phyloP scores from a whole-genome alignment of 2,329 filamentous ascomycete genomes.

The Lasiodiplodia sp. region DNA sequence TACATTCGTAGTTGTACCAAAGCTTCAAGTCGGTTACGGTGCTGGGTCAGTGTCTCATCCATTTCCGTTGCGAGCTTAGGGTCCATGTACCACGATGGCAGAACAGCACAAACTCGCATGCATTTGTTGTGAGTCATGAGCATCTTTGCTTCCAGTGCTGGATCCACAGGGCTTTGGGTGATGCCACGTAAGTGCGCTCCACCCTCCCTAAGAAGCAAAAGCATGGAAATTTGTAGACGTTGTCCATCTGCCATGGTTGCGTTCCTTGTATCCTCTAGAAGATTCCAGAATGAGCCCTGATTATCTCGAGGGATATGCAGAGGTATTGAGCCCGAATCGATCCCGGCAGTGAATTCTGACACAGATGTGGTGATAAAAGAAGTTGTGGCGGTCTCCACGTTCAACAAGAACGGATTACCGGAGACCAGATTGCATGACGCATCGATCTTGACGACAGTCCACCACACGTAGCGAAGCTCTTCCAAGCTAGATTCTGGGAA shows the following conservation, averaged over 20 bases:
- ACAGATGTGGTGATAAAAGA: neutral
- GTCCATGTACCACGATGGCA: neutral
- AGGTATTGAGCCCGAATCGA: neutral
- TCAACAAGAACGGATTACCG: neutral
- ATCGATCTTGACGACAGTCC: neutral
- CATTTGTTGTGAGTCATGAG: neutral
- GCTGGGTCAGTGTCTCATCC: neutral
- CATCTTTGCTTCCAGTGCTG: neutral
- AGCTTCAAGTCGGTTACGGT: neutral
- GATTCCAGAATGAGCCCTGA: neutral
- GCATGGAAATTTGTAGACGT: neutral
- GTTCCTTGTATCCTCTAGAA: neutral
- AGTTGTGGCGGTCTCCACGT: neutral
- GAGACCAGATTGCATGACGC: neutral
- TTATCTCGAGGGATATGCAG: neutral
- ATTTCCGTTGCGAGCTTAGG: neutral
- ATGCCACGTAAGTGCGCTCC: neutral
- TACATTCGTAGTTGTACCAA: neutral
- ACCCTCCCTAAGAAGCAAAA: neutral
- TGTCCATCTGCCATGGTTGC: neutral
- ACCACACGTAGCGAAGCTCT: neutral
- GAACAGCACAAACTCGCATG: neutral
- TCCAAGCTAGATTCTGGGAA: neutral
- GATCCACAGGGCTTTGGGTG: too few relatives aligned
- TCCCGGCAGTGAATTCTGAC: neutral